Evolutionary conservation across 345 rosid genomes (phyloP), one percentile per base, ranked within the genome.

Genomic region (Capsella bursapastoris): DNA sequence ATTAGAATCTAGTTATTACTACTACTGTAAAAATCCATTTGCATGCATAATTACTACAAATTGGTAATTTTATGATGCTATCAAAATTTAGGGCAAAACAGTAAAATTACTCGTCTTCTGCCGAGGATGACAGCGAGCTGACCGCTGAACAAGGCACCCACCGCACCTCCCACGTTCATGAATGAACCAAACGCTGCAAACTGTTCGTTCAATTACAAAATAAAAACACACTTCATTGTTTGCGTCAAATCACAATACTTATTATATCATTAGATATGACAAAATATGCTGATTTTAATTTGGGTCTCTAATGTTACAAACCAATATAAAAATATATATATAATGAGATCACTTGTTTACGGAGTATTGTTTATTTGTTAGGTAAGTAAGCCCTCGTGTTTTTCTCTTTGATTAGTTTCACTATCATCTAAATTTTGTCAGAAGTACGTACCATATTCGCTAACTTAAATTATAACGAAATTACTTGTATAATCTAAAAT

Each of bases 101-200:
- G 60, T 37, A 56, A 34, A 34, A 11, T 67, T 65, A 82, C 84
- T 1, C 43, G 45, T 75, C 69, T 72, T 28, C 84, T 9, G 59
- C 84, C 84, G 7, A 82, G 48, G 4, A 50, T 45, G 43, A 71
- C 61, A 6, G 82, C 68, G 10, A 71, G 6, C 57, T 72, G 71
- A 6, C 84, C 82, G 66, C 84, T 67, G 32, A 66, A 57, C 11
- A 55, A 56, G 2, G 80, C 82, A 4, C 84, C 84, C 11, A 82
- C 41, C 45, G 78, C 72, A n/a, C 75, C 78, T 58, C 84, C 84
- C 22, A 79, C 1, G 8, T 77, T 75, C 60, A 75, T 2, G 34
- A 71, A 52, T 1, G 83, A 75, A 11, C 80, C 83, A 48, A 78
- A 81, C 53, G 70, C 60, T 50, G 73, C 72, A 62, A n/a, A 74